Evolutionary conservation across 2,329 filamentous ascomycete genomes (phyloP), one percentile per base, ranked within the genome.

Genomic region (Sordariomycetes sp.): DNA sequence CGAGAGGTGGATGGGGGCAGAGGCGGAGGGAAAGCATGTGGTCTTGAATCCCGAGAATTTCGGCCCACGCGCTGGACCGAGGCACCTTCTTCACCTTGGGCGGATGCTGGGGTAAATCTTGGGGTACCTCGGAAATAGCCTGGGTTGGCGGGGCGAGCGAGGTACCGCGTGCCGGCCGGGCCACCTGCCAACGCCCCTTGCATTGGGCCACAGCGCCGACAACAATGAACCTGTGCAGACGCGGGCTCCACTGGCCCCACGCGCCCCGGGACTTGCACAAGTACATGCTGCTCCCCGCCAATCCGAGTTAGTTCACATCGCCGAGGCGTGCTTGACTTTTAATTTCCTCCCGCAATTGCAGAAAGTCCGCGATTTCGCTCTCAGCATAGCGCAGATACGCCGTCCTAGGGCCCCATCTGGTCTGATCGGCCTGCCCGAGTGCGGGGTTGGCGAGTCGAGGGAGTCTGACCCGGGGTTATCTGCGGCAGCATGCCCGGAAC

Each of bases 281-380:
- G 20, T 22, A 53, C 24, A 5, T 3, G n/a, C 7, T n/a, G 40
- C 22, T 28, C 22, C 54, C 37, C 54, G 37, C 54, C 54, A 55
- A 48, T 16, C 54, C 54, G 35, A 55, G 54, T 48, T 48, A 22
- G 54, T 55, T 32, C 54, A 55, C 54, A 46, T 22, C 35, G n/a
- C 54, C 54, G 37, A 48, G 54, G 37, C 54, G 14, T 55, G 54
- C 54, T 55, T 55, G 53, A 43, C 28, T 3, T 37, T 48, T 55
- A 46, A 55, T 55, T 24, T 55, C 40, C 40, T 18, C 16, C 40
- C 40, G 40, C 6, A n/a, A n/a, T 46, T 14, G n/a, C n/a, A n/a
- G 11, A n/a, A 46, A 46, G 18, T n/a, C 6, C 40, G 18, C 40
- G 16, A n/a, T 46, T n/a, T n/a, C 7, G n/a, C n/a, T n/a, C n/a